Evolutionary conservation across 768 basidiomycete species (phyloP).

Genomic region (Amanita brunnescens): DNA sequence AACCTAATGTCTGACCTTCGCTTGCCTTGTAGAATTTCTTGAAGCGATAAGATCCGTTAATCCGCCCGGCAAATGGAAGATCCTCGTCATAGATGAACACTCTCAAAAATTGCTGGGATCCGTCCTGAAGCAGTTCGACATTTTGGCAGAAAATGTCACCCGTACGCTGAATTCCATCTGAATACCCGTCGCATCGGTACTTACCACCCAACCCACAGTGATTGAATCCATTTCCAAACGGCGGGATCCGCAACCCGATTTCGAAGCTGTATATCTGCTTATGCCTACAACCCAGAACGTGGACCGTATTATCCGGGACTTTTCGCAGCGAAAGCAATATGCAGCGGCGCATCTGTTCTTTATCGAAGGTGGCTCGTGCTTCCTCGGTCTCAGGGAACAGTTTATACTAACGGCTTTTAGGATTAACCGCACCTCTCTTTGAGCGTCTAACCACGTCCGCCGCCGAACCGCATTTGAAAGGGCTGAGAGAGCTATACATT

Average conservation of each 20-base stretch:
- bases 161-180: constrained; percentile 45
- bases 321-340: constrained; percentile 58
- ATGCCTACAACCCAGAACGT: constrained; percentile 95
- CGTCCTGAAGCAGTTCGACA: constrained; percentile 89
- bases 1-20: neutral
- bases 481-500: constrained; percentile 78
- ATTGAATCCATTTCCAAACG: constrained; percentile 84
- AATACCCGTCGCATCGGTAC: neutral
- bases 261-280: constrained; percentile 90
- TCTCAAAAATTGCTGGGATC: constrained; percentile 76
- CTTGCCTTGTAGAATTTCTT: constrained; percentile 58
- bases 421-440: constrained; percentile 70
- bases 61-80: constrained; percentile 90
- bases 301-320: constrained; percentile 84
- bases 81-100: constrained; percentile 92
- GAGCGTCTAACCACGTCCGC: constrained; percentile 64
- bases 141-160: constrained; percentile 93
- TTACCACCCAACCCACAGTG: constrained; percentile 39
- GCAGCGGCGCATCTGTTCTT: constrained; percentile 88
- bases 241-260: constrained; percentile 74
- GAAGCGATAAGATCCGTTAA: constrained; percentile 82
- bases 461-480: constrained; percentile 70
- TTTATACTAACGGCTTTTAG: constrained; percentile 28
- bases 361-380: constrained; percentile 55
- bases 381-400: neutral